Conservation (phyloP, 78 protist species). For the Goniomonas avonlea region DNA sequence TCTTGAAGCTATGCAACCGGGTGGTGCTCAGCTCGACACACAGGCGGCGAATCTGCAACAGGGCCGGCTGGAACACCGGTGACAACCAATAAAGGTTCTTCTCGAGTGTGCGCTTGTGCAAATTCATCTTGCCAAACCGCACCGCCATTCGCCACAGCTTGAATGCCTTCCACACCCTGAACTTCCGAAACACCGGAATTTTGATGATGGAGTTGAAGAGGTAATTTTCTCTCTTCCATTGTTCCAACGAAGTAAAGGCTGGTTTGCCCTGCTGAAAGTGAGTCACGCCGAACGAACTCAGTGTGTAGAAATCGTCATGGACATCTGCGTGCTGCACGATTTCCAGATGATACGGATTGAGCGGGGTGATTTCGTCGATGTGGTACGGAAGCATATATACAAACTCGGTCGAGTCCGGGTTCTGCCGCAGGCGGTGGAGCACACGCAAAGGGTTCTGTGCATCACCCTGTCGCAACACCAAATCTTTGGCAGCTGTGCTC, state of each 20-base stretch:
- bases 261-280: slow-evolving; percentile 37
- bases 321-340: slow-evolving; percentile 21
- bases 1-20: neutral
- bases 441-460: neutral
- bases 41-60: slow-evolving; percentile 26
- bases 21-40: slow-evolving; percentile 5
- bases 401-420: slow-evolving; percentile 14
- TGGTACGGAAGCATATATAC: neutral
- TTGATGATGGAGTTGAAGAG: slow-evolving; percentile 13
- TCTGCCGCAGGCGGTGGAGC: slow-evolving; percentile 5
- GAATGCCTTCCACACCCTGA: slow-evolving; percentile 1
- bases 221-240: slow-evolving; percentile 40
- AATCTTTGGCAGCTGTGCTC: too few relatives aligned
- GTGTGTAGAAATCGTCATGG: slow-evolving; percentile 43
- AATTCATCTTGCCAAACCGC: neutral
- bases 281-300: slow-evolving; percentile 54
- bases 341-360: slow-evolving; percentile 36
- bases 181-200: slow-evolving; percentile 46
- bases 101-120: neutral
- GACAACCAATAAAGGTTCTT: slow-evolving; percentile 8
- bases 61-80: slow-evolving; percentile 18
- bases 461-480: too few relatives aligned
- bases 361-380: neutral
- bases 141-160: neutral
- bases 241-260: slow-evolving; percentile 42